Conservation (phyloP, 108 stramenopile genomes). For the Pseudonitzschia delicatissima region DNA sequence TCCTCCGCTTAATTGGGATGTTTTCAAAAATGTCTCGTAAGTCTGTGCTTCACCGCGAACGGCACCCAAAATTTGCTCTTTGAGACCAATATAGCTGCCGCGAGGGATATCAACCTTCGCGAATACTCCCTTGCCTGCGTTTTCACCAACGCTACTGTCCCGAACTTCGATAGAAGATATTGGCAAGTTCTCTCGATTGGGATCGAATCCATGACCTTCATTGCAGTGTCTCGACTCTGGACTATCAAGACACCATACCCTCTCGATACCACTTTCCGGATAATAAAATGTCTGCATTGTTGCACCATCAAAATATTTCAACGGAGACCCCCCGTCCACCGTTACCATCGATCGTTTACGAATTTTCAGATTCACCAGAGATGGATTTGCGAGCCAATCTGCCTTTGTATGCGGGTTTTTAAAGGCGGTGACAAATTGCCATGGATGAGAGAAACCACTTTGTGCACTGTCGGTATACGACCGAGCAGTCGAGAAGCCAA, state of each 20-base stretch:
- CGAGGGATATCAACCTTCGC: slow-evolving; percentile 25
- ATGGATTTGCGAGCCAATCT: slow-evolving; percentile 57
- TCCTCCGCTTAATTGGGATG: not conserved
- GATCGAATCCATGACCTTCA: slow-evolving; percentile 32
- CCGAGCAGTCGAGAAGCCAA: slow-evolving; percentile 58
- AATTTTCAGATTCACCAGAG: slow-evolving; percentile 58
- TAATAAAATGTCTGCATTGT: slow-evolving; percentile 59
- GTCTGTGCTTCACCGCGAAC: slow-evolving; percentile 8
- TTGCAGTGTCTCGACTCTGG: slow-evolving; percentile 23
- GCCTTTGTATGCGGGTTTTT: slow-evolving; percentile 36
- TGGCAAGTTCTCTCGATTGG: slow-evolving; percentile 31
- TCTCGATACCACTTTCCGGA: slow-evolving; percentile 45
- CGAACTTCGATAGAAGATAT: slow-evolving; percentile 7
- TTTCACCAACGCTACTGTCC: slow-evolving; percentile 14
- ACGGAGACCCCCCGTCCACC: slow-evolving; percentile 38
- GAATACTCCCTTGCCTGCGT: slow-evolving; percentile 44
- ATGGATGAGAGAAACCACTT: slow-evolving; percentile 49
- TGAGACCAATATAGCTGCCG: slow-evolving; percentile 31
- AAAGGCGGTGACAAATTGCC: slow-evolving; percentile 54
- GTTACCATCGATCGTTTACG: slow-evolving; percentile 41
- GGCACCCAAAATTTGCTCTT: slow-evolving; percentile 10
- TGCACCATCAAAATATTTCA: slow-evolving; percentile 72
- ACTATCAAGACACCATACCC: slow-evolving; percentile 33
- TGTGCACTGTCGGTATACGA: slow-evolving; percentile 33
- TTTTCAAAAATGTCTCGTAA: slow-evolving; percentile 4